Conservation (phyloP, 108 stramenopile species). For the Pseudonitzschia pungens region DNA sequence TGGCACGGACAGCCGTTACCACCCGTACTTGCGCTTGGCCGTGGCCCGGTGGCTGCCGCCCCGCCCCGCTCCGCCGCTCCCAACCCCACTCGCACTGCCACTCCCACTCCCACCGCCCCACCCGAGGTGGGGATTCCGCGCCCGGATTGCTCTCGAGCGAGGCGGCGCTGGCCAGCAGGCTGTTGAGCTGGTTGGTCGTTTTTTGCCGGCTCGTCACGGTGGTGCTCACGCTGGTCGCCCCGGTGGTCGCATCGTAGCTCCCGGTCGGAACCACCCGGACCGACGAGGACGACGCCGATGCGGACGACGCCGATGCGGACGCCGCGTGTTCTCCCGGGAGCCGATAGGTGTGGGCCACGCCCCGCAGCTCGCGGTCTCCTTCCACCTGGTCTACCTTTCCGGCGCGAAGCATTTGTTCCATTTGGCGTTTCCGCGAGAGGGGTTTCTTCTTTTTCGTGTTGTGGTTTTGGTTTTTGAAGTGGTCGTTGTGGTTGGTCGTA, state of each 20-base stretch:
- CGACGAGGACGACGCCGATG: conserved; percentile 5
- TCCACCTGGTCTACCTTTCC: conserved; percentile 31
- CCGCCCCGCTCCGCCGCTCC: not conserved
- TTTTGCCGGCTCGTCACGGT: conserved; percentile 30
- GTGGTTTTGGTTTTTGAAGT: not conserved
- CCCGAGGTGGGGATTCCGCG: conserved; percentile 11
- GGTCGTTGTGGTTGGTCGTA: not conserved
- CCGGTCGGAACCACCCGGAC: conserved; percentile 43
- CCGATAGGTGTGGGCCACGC: conserved; percentile 11
- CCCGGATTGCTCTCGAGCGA: conserved; percentile 36
- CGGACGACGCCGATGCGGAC: not conserved
- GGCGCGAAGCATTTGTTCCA: conserved; percentile 46
- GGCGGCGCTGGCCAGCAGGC: conserved; percentile 40
- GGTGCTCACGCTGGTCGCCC: conserved; percentile 20
- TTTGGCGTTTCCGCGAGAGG: conserved; percentile 38
- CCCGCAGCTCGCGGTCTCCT: conserved; percentile 19
- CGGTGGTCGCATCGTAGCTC: conserved; percentile 29
- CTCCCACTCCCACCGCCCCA: not conserved
- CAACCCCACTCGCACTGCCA: not conserved
- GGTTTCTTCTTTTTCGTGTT: conserved; percentile 21
- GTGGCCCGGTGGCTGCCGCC: conserved; percentile 26
- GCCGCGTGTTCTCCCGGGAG: not conserved
- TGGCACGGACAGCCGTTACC: conserved; percentile 37
- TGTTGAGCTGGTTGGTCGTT: conserved; percentile 46
- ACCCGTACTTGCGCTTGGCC: conserved; percentile 55